These are phyloP conservation scores for Penicillium nucicola DNA, from an alignment of 495 filamentous ascomycete species.

Conservation along the genomic window DNA sequence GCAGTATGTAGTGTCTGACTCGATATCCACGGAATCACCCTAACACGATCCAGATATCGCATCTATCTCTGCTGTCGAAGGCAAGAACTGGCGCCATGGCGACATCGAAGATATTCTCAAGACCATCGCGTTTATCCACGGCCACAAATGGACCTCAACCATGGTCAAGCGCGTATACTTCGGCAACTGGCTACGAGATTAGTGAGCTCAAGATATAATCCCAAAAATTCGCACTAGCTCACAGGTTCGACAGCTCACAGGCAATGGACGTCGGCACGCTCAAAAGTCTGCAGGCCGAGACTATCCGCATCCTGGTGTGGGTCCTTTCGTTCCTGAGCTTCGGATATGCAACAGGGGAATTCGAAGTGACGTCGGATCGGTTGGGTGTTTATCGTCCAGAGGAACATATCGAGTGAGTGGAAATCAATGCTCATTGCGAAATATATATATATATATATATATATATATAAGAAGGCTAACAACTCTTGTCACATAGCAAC, in stretches of 20 bases:
- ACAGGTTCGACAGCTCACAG: constrained; percentile 60
- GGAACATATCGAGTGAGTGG: constrained; percentile 75
- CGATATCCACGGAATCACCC: neutral
- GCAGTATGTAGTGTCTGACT: constrained; percentile 45
- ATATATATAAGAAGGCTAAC: neutral
- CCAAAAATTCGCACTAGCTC: constrained; percentile 1
- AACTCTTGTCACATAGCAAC: constrained; percentile 44
- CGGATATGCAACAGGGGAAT: constrained; percentile 95
- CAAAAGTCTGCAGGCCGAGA: constrained; percentile 83
- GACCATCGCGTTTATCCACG: constrained; percentile 79
- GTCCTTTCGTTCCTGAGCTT: constrained; percentile 88
- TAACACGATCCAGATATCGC: constrained; percentile 62
- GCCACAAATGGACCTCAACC: constrained; percentile 92
- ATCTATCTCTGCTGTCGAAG: constrained; percentile 88
- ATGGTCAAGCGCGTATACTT: constrained; percentile 91
- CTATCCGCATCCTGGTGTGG: constrained; percentile 89
- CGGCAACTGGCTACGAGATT: constrained; percentile 57
- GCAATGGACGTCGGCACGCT: constrained; percentile 90
- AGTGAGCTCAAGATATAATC: constrained; percentile 24
- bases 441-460: too few relatives aligned
- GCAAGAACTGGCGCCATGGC: constrained; percentile 95
- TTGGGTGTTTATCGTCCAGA: constrained; percentile 92
- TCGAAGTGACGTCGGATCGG: constrained; percentile 90
- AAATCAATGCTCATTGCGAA: too few relatives aligned
- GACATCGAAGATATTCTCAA: constrained; percentile 96